These are phyloP conservation scores for Tolypocladium inflatum DNA, from an alignment of 2,329 filamentous ascomycete species.

Conservation along the genomic window DNA sequence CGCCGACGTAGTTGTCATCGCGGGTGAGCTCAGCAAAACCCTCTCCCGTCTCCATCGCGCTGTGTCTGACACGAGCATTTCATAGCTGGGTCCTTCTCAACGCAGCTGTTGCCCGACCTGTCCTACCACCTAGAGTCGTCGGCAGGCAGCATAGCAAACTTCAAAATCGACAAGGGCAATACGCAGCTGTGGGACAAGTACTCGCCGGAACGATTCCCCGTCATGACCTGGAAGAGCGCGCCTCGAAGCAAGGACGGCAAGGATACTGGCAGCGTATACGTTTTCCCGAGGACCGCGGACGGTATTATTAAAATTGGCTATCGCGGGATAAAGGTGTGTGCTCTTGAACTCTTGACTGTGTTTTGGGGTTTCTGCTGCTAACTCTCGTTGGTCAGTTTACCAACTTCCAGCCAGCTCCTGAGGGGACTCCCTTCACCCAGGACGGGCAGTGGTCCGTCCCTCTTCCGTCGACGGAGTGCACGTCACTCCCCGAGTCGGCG, in stretches of 20 bases:
- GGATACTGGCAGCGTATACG: slow-evolving; percentile 19
- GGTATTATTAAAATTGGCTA: slow-evolving; percentile 19
- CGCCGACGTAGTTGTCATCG: slow-evolving; percentile 13
- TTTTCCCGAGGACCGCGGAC: slow-evolving; percentile 15
- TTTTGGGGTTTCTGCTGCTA: neutral
- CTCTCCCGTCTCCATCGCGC: neutral
- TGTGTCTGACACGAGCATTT: neutral
- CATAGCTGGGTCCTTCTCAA: slow-evolving; percentile 20
- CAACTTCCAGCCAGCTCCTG: slow-evolving; percentile 19
- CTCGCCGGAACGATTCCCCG: slow-evolving; percentile 19
- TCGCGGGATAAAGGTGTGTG: slow-evolving; percentile 17
- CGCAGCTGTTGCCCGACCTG: slow-evolving; percentile 17
- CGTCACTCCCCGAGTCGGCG: slow-evolving; percentile 6
- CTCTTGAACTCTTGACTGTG: neutral
- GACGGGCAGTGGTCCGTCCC: slow-evolving; percentile 21
- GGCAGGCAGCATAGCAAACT: slow-evolving; percentile 17
- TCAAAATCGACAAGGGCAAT: slow-evolving; percentile 14
- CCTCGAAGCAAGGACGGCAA: slow-evolving; percentile 15
- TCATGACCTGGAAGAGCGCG: slow-evolving; percentile 20
- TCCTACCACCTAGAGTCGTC: slow-evolving; percentile 19
- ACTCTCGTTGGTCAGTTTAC: slow-evolving; percentile 14
- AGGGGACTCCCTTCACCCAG: slow-evolving; percentile 15
- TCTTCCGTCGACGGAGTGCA: slow-evolving; percentile 12
- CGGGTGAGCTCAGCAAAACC: slow-evolving; percentile 9
- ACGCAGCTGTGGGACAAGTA: slow-evolving; percentile 20